A percentile compares a stretch with the other conserved stretches of the same genome.
Evolutionary conservation across 345 rosid genomes (phyloP).

Genomic region (Gossypium turneri): DNA sequence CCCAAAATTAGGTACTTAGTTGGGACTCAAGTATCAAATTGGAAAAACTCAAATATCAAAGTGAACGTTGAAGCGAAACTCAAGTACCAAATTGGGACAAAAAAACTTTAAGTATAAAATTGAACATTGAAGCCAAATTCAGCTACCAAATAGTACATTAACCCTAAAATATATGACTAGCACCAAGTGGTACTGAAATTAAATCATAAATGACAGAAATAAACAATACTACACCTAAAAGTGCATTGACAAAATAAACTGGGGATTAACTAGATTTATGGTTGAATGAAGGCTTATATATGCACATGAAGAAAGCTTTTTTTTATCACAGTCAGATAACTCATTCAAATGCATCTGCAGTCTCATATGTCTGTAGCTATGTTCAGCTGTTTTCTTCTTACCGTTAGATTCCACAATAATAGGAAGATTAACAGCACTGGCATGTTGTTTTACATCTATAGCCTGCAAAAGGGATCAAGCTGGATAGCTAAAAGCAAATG

Average conservation of each 20-base stretch:
- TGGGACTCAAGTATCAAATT: too few species aligned
- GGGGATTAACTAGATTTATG: neutral
- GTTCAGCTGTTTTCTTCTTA: neutral
- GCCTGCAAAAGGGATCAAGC: constrained; percentile 8
- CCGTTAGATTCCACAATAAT: neutral
- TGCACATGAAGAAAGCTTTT: constrained; percentile 1
- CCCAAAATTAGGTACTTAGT: too few species aligned
- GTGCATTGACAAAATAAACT: neutral
- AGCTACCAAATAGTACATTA: too few species aligned
- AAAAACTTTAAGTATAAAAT: too few species aligned
- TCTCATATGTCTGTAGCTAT: neutral
- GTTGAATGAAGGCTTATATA: neutral
- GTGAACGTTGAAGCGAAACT: too few species aligned
- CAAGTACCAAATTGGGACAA: too few species aligned
- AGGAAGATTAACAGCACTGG: neutral
- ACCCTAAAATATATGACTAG: neutral
- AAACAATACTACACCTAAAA: neutral
- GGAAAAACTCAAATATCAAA: too few species aligned
- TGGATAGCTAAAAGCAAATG: neutral
- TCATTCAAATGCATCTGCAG: neutral
- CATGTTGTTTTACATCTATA: neutral
- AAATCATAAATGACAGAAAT: neutral
- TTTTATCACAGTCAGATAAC: neutral
- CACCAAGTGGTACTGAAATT: neutral
- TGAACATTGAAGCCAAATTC: too few species aligned